Evolutionary conservation across 2,329 filamentous ascomycete species (phyloP).

Genomic region (Exophiala aquamarina): DNA sequence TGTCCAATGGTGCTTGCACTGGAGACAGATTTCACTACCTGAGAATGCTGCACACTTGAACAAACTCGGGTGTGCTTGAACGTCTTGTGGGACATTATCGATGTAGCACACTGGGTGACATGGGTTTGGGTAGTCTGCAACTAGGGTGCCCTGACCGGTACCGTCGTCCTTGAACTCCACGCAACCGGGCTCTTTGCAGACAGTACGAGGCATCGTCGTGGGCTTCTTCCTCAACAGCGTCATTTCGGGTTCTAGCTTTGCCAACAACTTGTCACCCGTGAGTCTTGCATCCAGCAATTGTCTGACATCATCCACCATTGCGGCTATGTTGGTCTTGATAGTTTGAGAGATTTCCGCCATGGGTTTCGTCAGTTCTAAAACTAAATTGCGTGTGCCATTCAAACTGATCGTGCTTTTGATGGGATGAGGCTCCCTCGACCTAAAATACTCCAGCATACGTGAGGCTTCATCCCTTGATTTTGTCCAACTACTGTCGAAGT

Average conservation of each 20-base stretch:
- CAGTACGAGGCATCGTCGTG: constrained; percentile 33
- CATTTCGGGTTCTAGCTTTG: constrained; percentile 30
- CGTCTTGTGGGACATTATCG: constrained; percentile 29
- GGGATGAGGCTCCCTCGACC: constrained; percentile 32
- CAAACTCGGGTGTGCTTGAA: constrained; percentile 29
- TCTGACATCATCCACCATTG: constrained; percentile 32
- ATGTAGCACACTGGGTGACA: constrained; percentile 37
- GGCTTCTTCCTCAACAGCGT: constrained; percentile 25
- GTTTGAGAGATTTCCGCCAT: constrained; percentile 38
- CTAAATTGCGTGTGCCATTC: constrained; percentile 39
- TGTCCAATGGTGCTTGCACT: constrained; percentile 37
- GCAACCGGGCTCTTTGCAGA: constrained; percentile 34
- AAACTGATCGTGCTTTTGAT: constrained; percentile 41
- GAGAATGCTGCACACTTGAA: constrained; percentile 32
- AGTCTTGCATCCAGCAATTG: constrained; percentile 30
- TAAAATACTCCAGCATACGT: constrained; percentile 35
- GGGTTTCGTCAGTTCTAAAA: constrained; percentile 38
- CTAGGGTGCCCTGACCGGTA: constrained; percentile 20
- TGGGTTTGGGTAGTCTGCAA: constrained; percentile 32
- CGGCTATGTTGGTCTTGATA: constrained; percentile 34
- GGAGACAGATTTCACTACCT: constrained; percentile 21
- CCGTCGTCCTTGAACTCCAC: constrained; percentile 30
- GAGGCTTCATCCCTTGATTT: constrained; percentile 34
- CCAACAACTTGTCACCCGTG: constrained; percentile 30
- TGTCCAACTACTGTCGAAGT: constrained; percentile 39